phyloP scores from a whole-genome alignment of 805 yeast genomes.

The Suhomyces sp. region DNA sequence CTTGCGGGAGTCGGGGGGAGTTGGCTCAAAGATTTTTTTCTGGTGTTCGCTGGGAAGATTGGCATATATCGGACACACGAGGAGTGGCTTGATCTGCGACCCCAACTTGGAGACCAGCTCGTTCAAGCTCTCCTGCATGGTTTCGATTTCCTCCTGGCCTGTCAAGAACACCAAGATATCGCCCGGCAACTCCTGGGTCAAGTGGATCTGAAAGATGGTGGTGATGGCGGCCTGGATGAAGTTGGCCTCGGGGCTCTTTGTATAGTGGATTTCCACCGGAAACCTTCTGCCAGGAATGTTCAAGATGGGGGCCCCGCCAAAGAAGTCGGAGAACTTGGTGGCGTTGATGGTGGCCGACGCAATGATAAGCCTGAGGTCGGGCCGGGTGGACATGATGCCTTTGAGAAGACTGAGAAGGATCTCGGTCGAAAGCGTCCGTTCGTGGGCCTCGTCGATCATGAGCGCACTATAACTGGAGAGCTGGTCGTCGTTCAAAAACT shows the following conservation, averaged over 20 bases:
- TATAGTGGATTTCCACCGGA: constrained; percentile 84
- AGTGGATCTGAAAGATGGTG: constrained; percentile 84
- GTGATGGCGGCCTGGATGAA: constrained; percentile 86
- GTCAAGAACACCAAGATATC: constrained; percentile 90
- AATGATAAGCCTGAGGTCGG: constrained; percentile 70
- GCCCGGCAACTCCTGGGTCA: constrained; percentile 61
- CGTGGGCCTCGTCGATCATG: constrained; percentile 97
- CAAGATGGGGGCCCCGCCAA: constrained; percentile 79
- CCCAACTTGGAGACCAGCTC: constrained; percentile 69
- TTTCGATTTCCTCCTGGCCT: constrained; percentile 95
- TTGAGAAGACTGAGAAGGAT: constrained; percentile 74
- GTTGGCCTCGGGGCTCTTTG: constrained; percentile 85
- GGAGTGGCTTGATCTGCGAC: constrained; percentile 53
- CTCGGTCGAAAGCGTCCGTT: constrained; percentile 91
- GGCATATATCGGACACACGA: constrained; percentile 87
- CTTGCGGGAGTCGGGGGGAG: constrained; percentile 75
- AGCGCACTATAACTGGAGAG: constrained; percentile 69
- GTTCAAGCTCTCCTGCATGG: constrained; percentile 63
- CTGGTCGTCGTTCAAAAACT: constrained; percentile 74
- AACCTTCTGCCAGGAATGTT: constrained; percentile 90
- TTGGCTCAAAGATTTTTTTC: constrained; percentile 76
- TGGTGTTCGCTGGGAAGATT: constrained; percentile 86
- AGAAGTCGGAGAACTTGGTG: constrained; percentile 75
- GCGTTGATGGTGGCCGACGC: constrained; percentile 97
- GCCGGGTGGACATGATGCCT: constrained; percentile 57